Conservation (phyloP, 805 yeast species). For the Yarrowia hollandica region DNA sequence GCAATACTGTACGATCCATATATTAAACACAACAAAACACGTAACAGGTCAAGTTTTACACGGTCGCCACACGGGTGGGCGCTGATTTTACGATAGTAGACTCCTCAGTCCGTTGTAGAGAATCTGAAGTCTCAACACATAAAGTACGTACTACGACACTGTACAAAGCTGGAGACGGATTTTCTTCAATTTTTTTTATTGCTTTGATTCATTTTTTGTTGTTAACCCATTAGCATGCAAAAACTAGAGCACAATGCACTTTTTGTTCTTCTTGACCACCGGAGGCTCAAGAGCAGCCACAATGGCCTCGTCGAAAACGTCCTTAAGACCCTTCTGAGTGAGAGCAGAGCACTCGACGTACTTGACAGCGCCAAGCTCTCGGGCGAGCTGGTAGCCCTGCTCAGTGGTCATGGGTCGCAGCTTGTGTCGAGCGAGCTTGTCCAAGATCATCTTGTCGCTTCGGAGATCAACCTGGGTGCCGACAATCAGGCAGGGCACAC, state of each 20-base stretch:
- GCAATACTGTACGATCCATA: too few species aligned
- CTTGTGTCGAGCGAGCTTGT: conserved; percentile 87
- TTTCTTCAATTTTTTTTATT: neutral
- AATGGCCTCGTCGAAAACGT: conserved; percentile 97
- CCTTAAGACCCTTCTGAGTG: conserved; percentile 94
- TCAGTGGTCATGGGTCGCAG: conserved; percentile 81
- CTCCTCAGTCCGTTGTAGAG: too few species aligned
- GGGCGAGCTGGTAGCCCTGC: conserved; percentile 89
- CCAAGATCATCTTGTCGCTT: conserved; percentile 86
- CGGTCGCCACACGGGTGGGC: too few species aligned
- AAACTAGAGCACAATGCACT: conserved; percentile 73
- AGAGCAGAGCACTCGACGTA: conserved; percentile 97
- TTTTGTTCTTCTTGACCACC: conserved; percentile 72
- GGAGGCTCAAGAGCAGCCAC: conserved; percentile 99
- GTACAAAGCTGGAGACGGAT: too few species aligned
- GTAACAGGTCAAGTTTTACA: too few species aligned
- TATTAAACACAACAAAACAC: too few species aligned
- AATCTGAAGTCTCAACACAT: too few species aligned
- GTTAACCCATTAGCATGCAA: conserved; percentile 28
- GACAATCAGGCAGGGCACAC: conserved; percentile 93
- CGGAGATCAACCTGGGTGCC: conserved; percentile 96
- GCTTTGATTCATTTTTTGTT: conserved; percentile 13
- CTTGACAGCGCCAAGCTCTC: conserved; percentile 91
- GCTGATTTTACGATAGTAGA: too few species aligned
- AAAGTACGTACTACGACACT: too few species aligned